Percentiles rank a stretch among this genome's conserved stretches.
phyloP scores from a whole-genome alignment of 805 yeast genomes.

The Wickerhamiella siamensis region DNA sequence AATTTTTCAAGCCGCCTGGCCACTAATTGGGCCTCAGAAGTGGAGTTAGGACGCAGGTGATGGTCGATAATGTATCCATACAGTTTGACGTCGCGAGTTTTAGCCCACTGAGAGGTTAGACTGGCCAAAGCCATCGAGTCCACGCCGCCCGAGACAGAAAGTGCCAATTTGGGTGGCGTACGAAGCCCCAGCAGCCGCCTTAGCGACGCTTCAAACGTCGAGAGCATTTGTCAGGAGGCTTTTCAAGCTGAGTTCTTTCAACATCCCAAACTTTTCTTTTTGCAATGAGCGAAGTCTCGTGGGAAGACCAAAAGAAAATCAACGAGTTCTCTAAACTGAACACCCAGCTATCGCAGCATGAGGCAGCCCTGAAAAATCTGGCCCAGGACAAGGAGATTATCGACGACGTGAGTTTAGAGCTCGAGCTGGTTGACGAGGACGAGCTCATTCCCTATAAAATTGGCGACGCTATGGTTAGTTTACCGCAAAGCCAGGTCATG shows the following conservation, averaged over 20 bases:
- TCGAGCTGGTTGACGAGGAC: constrained; percentile 64
- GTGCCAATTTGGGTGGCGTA: constrained; percentile 23
- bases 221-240: constrained; percentile 1
- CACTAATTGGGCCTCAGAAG: constrained; percentile 35
- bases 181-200: constrained; percentile 8
- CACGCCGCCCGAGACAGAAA: constrained; percentile 71
- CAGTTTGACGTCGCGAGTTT: constrained; percentile 20
- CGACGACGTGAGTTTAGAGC: constrained; percentile 72
- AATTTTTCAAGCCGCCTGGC: constrained; percentile 14
- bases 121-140: constrained; percentile 61
- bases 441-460: constrained; percentile 43
- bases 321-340: constrained; percentile 79
- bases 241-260: neutral
- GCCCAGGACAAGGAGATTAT: constrained; percentile 70
- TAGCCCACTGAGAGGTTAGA: constrained; percentile 30
- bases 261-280: too few relatives aligned
- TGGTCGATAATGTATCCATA: constrained; percentile 57
- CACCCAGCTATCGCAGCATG: constrained; percentile 46
- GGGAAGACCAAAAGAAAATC: constrained; percentile 82
- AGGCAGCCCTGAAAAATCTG: constrained; percentile 34
- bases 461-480: constrained; percentile 63
- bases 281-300: constrained; percentile 38
- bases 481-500: constrained; percentile 53
- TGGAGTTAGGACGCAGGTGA: constrained; percentile 35
- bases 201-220: constrained; percentile 5